Evolutionary conservation across 2,329 filamentous ascomycete genomes (phyloP).

Genomic region (Eutypella sp.): DNA sequence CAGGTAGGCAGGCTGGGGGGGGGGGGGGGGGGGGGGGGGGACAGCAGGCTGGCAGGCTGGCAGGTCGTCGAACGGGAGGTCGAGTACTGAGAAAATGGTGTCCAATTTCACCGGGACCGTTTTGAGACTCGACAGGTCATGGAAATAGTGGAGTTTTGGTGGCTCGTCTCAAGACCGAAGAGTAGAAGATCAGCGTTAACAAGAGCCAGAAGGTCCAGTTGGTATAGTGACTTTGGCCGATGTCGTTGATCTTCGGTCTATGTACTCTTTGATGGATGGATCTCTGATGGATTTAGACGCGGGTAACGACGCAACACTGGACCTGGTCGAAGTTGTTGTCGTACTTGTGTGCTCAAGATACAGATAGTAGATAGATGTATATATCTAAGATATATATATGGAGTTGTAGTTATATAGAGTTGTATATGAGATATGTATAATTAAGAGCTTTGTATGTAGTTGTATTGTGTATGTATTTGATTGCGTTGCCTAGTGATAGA

Average conservation of each 20-base stretch:
- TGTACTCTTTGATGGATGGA: constrained; percentile 1
- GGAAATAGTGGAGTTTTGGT: constrained; percentile 30
- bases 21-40: too few relatives aligned
- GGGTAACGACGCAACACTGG: neutral
- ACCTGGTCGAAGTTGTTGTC: constrained; percentile 3
- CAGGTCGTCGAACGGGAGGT: constrained; percentile 20
- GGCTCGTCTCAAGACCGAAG: constrained; percentile 33
- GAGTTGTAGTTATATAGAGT: too few relatives aligned
- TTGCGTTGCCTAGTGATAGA: too few relatives aligned
- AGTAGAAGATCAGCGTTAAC: constrained; percentile 32
- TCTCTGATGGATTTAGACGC: neutral
- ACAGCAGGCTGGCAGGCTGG: too few relatives aligned
- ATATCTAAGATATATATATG: neutral
- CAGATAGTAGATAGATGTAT: neutral
- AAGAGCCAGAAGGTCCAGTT: constrained; percentile 26
- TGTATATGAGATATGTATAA: too few relatives aligned
- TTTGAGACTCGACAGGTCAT: constrained; percentile 28
- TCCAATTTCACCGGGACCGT: constrained; percentile 31
- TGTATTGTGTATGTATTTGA: too few relatives aligned
- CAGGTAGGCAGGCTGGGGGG: too few relatives aligned
- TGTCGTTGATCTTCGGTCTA: constrained; percentile 9
- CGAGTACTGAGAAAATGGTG: constrained; percentile 27
- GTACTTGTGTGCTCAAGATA: neutral
- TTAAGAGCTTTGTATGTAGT: too few relatives aligned
- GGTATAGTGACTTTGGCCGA: constrained; percentile 15